These are phyloP conservation scores for Kodamaea neixiangensis DNA, from an alignment of 805 yeast species.

Conservation along the genomic window DNA sequence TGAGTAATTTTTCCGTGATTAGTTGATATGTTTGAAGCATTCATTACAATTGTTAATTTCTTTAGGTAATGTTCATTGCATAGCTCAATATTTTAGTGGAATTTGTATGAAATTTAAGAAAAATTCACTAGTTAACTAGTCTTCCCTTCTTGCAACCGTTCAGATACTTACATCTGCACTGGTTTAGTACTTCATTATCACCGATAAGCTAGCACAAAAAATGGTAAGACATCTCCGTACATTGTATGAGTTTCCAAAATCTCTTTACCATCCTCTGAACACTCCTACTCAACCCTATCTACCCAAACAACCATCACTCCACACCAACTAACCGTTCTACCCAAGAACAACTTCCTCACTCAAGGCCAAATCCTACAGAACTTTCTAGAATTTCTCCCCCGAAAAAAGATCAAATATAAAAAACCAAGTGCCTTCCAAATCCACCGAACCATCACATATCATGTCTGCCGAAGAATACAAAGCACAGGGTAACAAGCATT, in stretches of 20 bases:
- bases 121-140: too few species aligned
- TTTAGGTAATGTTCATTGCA: too few species aligned
- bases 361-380: too few species aligned
- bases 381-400: slow-evolving; percentile 9
- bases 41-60: neutral
- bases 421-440: neutral
- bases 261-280: too few species aligned
- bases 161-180: too few species aligned
- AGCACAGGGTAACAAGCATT: slow-evolving; percentile 91
- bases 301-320: neutral
- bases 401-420: slow-evolving; percentile 3
- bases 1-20: neutral
- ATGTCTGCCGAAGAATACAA: slow-evolving; percentile 77
- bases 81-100: too few species aligned
- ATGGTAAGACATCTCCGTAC: too few species aligned
- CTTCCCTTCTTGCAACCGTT: too few species aligned
- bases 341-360: neutral
- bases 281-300: neutral
- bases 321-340: neutral
- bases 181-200: too few species aligned
- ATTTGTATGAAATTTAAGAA: too few species aligned
- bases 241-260: too few species aligned
- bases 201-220: too few species aligned
- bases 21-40: neutral
- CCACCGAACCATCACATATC: neutral